phyloP scores from a whole-genome alignment of 352 stramenopile species.

The Phytophthora tentaculata region DNA sequence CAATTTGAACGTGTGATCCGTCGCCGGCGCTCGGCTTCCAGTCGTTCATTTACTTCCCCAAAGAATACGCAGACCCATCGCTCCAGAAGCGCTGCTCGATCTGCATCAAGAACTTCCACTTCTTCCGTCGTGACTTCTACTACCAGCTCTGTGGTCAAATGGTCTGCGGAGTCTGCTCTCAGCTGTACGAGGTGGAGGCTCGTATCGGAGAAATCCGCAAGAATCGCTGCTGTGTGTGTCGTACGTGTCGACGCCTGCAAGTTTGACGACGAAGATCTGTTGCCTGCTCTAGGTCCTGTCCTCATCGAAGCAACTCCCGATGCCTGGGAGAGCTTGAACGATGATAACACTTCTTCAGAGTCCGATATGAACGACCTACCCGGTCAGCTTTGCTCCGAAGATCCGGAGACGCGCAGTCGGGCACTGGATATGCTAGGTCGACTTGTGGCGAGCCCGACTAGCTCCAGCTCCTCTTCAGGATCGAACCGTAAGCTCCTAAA shows the following conservation, averaged over 20 bases:
- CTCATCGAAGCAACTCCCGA: slow-evolving; percentile 25
- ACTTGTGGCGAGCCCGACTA: slow-evolving; percentile 36
- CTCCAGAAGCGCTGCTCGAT: slow-evolving; percentile 39
- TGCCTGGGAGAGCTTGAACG: no score
- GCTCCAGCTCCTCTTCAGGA: slow-evolving; percentile 21
- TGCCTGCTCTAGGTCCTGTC: slow-evolving; percentile 42
- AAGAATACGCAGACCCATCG: slow-evolving; percentile 32
- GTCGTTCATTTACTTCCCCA: slow-evolving; percentile 58
- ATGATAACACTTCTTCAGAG: slow-evolving; percentile 27
- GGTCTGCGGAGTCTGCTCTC: slow-evolving; percentile 54
- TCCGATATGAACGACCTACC: slow-evolving; percentile 42
- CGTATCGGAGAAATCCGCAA: neutral
- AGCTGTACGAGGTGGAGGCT: slow-evolving; percentile 52
- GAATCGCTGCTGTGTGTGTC: slow-evolving; percentile 56
- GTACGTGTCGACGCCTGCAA: slow-evolving; percentile 51
- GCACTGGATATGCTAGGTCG: slow-evolving; percentile 53
- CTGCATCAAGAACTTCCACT: slow-evolving; percentile 41
- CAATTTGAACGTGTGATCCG: slow-evolving; percentile 64
- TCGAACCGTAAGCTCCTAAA: slow-evolving; percentile 30
- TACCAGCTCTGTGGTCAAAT: slow-evolving; percentile 58
- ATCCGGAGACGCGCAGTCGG: slow-evolving; percentile 45
- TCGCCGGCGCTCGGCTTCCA: slow-evolving; percentile 71
- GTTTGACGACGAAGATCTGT: slow-evolving; percentile 55
- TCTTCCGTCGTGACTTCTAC: slow-evolving; percentile 51
- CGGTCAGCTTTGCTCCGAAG: slow-evolving; percentile 47